Evolutionary conservation across 176 grass and related monocot genomes (phyloP).

Genomic region (Musa troglodytarum): DNA sequence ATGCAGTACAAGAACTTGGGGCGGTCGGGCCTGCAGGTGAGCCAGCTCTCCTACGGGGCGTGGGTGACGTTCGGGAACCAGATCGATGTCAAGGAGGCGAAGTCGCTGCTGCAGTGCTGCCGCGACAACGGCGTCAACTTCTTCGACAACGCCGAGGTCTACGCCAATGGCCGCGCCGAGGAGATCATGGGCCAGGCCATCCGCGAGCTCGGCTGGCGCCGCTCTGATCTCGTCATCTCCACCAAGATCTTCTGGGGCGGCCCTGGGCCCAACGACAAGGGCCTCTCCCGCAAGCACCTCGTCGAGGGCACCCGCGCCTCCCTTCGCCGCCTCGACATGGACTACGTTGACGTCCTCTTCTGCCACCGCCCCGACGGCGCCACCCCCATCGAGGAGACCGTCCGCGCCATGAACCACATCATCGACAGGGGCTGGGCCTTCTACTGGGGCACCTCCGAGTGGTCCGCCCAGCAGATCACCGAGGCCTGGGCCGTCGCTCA

Average conservation of each 20-base stretch:
- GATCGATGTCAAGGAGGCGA: constrained; percentile 94
- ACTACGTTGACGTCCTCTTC: constrained; percentile 84
- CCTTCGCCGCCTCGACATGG: constrained; percentile 69
- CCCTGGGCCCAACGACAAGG: constrained; percentile 90
- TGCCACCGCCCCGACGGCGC: constrained; percentile 72
- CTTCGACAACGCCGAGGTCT: constrained; percentile 99
- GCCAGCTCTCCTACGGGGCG: constrained; percentile 70
- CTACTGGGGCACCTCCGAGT: constrained; percentile 95
- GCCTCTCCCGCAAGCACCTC: constrained; percentile 89
- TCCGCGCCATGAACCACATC: constrained; percentile 89
- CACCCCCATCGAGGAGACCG: constrained; percentile 88
- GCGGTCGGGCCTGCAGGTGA: constrained; percentile 67
- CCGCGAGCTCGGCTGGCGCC: constrained; percentile 88
- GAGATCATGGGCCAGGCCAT: constrained; percentile 99
- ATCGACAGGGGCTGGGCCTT: constrained; percentile 89
- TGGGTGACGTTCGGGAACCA: constrained; percentile 99
- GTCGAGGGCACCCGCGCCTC: constrained; percentile 69
- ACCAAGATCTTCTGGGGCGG: constrained; percentile 99
- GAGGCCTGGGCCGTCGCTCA: constrained; percentile 66
- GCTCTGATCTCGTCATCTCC: constrained; percentile 84
- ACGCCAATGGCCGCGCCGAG: constrained; percentile 89
- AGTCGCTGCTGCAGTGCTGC: constrained; percentile 75
- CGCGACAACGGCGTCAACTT: constrained; percentile 91
- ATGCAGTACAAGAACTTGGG: constrained; percentile 98
- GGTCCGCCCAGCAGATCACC: constrained; percentile 93